Evolutionary conservation across 2,329 filamentous ascomycete species (phyloP).

Genomic region (Ophiostoma australiae): DNA sequence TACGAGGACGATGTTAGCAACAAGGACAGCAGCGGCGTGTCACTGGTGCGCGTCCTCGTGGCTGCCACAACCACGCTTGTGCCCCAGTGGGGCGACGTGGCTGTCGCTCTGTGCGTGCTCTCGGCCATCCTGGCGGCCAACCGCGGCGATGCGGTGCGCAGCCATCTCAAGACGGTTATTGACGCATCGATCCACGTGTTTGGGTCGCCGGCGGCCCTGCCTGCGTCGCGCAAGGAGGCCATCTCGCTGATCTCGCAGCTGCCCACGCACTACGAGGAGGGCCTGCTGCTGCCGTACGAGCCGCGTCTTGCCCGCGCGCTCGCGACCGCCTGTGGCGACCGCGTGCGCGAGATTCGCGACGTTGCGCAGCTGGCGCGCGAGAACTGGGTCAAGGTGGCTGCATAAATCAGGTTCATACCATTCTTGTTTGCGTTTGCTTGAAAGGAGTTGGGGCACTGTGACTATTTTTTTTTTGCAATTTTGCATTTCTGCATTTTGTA

Average conservation of each 20-base stretch:
- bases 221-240: slow-evolving; percentile 43
- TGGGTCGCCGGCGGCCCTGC: slow-evolving; percentile 26
- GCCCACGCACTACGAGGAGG: slow-evolving; percentile 46
- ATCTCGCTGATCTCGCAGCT: slow-evolving; percentile 46
- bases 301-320: slow-evolving; percentile 45
- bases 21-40: slow-evolving; percentile 30
- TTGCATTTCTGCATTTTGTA: neutral
- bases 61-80: slow-evolving; percentile 41
- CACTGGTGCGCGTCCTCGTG: slow-evolving; percentile 47
- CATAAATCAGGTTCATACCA: slow-evolving; percentile 24
- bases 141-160: slow-evolving; percentile 43
- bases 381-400: slow-evolving; percentile 42
- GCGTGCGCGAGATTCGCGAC: slow-evolving; percentile 48
- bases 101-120: slow-evolving; percentile 47
- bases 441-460: slow-evolving; percentile 1
- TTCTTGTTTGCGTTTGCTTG: neutral
- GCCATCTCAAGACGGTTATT: slow-evolving; percentile 48
- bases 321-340: slow-evolving; percentile 49
- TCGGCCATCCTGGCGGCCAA: slow-evolving; percentile 43
- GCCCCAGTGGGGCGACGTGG: slow-evolving; percentile 41
- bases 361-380: slow-evolving; percentile 46
- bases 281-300: slow-evolving; percentile 43
- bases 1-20: slow-evolving; percentile 47
- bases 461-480: neutral
- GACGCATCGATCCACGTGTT: slow-evolving; percentile 41